Evolutionary conservation across 2,329 filamentous ascomycete species (phyloP).

Genomic region (Herpotrichia juniperi): DNA sequence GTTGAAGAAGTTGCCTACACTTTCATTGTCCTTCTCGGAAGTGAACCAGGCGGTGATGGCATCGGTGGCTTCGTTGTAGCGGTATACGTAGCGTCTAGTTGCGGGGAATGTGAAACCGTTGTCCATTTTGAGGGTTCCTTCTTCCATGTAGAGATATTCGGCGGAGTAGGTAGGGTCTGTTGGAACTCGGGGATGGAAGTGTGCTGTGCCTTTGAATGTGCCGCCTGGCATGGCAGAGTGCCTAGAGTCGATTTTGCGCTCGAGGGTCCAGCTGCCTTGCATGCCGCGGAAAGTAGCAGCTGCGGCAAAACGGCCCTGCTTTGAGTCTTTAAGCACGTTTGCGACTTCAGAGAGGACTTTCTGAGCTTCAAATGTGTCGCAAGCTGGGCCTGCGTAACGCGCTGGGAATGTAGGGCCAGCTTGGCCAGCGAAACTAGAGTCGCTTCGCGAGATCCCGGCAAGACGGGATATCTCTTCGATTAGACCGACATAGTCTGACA

Average conservation of each 20-base stretch:
- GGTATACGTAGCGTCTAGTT: slow-evolving; percentile 72
- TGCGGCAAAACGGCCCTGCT: slow-evolving; percentile 62
- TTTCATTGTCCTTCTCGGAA: slow-evolving; percentile 68
- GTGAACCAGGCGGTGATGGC: slow-evolving; percentile 75
- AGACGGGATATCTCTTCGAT: slow-evolving; percentile 72
- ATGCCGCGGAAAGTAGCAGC: slow-evolving; percentile 73
- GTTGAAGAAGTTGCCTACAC: slow-evolving; percentile 77
- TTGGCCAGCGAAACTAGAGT: slow-evolving; percentile 49
- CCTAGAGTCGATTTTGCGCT: slow-evolving; percentile 61
- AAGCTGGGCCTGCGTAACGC: slow-evolving; percentile 30
- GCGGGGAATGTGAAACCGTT: slow-evolving; percentile 65
- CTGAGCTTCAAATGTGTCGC: slow-evolving; percentile 48
- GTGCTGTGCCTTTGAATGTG: slow-evolving; percentile 67
- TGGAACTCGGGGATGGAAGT: slow-evolving; percentile 67
- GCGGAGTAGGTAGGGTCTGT: slow-evolving; percentile 51
- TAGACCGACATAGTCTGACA: slow-evolving; percentile 79
- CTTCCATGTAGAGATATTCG: slow-evolving; percentile 71
- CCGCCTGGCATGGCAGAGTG: slow-evolving; percentile 67
- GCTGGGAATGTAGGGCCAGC: slow-evolving; percentile 54
- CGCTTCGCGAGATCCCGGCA: slow-evolving; percentile 57
- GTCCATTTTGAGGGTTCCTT: slow-evolving; percentile 67
- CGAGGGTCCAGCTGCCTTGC: slow-evolving; percentile 71
- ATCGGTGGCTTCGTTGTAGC: slow-evolving; percentile 68
- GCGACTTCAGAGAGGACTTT: slow-evolving; percentile 55
- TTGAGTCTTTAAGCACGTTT: slow-evolving; percentile 48